Base-by-base conservation (phyloP, 225 moss, liverwort and hornwort genomes). In the Straminergon stramineum region DNA sequence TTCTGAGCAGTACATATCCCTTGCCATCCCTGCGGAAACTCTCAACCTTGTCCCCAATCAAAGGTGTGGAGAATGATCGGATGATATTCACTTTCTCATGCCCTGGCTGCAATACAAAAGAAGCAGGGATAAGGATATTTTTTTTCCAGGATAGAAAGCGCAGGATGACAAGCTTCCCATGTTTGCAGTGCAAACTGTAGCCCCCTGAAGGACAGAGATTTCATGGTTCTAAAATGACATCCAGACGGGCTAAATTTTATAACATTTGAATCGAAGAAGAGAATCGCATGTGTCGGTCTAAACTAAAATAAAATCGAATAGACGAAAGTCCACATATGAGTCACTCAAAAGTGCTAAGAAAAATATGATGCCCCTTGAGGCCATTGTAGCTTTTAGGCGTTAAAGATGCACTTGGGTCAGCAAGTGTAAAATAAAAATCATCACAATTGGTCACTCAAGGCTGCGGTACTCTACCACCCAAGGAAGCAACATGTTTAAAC, bases 11-110 rank as follows among this genome's bases (percentile, higher is more conserved):
- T 85, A 95, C 91, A 83, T 90, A 89, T 57, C 92, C 94, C 86
- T 94, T 94, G 87, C 91, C 91, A 89, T 86, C 89, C 88, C 83
- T 91, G 75, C 91, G 91, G 34, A 94, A 91, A 85, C 90, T 91
- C 84, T 90, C 90, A 24, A 92, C 89, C 91, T 93, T 94, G 37
- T 93, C 91, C 41, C 68, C 86, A 58, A 88, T 84, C 75, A 87
- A 82, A 34, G 94, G 94, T 28, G 92, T 80, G 78, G 95, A 95
- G 85, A 91, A 94, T 58, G 92, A 91, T 76, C 91, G 92, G 51
- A 66, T 86, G 61, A 92, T 92, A 66, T 84, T 61, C 86, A 88
- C 86, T 84, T 94, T 94, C 86, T 92, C 92, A 56, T 81, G 86
- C 60, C 87, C 94, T 79, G 73, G 73, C 94, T 94, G 91, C 91